Percentiles rank a stretch among this genome's conserved stretches.
phyloP scores from a whole-genome alignment of 805 yeast genomes.

The Hanseniaspora meyeri region DNA sequence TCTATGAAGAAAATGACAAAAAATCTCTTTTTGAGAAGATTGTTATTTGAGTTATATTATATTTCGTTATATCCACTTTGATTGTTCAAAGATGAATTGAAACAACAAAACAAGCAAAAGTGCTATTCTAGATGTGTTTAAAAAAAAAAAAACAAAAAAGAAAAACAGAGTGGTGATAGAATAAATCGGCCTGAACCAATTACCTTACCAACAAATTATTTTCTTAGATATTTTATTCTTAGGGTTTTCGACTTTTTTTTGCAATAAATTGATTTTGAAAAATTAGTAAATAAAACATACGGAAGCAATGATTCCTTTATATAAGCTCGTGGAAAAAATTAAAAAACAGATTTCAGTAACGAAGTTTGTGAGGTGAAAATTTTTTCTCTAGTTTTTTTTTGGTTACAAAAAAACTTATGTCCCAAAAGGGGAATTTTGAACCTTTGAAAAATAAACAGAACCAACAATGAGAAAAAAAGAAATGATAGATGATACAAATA shows the following conservation, averaged over 20 bases:
- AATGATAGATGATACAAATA: not conserved
- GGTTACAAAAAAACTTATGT: not conserved
- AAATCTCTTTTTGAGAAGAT: not conserved
- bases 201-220: too few species aligned
- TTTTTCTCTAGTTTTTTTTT: not conserved
- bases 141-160: too few species aligned
- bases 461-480: not conserved
- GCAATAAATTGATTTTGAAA: too few species aligned
- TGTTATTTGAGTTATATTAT: constrained; percentile 10
- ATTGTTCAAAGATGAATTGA: not conserved
- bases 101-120: not conserved
- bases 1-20: too few species aligned
- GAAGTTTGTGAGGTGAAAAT: not conserved
- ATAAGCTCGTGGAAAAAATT: not conserved
- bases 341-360: not conserved
- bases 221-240: not conserved
- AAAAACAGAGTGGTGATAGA: too few species aligned
- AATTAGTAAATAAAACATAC: too few species aligned
- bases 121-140: not conserved
- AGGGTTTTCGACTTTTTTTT: not conserved
- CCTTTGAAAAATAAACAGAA: too few species aligned
- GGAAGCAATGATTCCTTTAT: not conserved
- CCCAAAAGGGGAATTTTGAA: not conserved
- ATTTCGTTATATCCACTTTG: not conserved
- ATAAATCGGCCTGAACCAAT: too few species aligned